Percentiles rank a stretch among this genome's conserved stretches.
These are phyloP conservation scores for Sphaerostilbella broomeana DNA, from an alignment of 2,329 filamentous ascomycete species.

Conservation along the genomic window DNA sequence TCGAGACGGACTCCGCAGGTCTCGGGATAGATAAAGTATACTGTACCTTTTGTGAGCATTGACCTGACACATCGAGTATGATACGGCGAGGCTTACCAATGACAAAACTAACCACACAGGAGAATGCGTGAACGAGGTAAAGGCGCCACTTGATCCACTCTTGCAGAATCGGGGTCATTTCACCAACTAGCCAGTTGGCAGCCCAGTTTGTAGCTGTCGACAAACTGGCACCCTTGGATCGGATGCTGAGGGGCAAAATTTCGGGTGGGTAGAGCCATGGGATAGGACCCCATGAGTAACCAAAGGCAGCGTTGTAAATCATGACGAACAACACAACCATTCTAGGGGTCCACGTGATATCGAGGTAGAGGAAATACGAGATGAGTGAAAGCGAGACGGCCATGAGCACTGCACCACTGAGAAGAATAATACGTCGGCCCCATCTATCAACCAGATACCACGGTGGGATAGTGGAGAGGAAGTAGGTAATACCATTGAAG, in stretches of 20 bases:
- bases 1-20: constrained; percentile 92
- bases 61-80: too few relatives aligned
- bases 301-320: constrained; percentile 97
- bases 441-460: constrained; percentile 96
- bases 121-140: constrained; percentile 93
- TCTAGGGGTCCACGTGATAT: constrained; percentile 69
- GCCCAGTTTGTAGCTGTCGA: constrained; percentile 98
- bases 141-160: constrained; percentile 89
- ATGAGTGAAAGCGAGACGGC: constrained; percentile 79
- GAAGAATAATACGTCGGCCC: constrained; percentile 81
- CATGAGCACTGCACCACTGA: constrained; percentile 88
- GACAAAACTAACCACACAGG: constrained; percentile 91
- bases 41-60: constrained; percentile 39
- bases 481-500: constrained; percentile 84
- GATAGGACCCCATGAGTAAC: constrained; percentile 91
- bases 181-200: constrained; percentile 95
- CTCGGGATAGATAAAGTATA: constrained; percentile 96
- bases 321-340: constrained; percentile 93
- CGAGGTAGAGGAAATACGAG: constrained; percentile 91
- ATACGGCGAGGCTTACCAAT: constrained; percentile 74
- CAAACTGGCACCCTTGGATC: constrained; percentile 92
- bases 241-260: constrained; percentile 91
- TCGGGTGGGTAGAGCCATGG: constrained; percentile 99
- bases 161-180: constrained; percentile 89
- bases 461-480: constrained; percentile 85